Evolutionary conservation across 1,284 basidiomycete genomes (phyloP).

Genomic region (Earliella scabrosa): DNA sequence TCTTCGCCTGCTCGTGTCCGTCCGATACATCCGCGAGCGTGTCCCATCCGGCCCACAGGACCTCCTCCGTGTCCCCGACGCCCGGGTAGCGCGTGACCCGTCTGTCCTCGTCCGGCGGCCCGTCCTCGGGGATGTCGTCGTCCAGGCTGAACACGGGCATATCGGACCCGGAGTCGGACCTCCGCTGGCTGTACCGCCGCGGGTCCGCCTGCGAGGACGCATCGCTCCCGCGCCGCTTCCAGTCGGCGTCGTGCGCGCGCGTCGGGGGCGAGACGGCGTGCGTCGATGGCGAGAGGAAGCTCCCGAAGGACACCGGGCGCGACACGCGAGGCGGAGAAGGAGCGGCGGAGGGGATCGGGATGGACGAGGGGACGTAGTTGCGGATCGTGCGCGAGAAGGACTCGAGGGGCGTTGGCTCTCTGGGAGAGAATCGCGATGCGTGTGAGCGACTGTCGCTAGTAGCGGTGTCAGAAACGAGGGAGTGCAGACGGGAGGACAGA

Average conservation of each 20-base stretch:
- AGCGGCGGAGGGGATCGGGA: slow-evolving; percentile 49
- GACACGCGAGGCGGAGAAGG: slow-evolving; percentile 56
- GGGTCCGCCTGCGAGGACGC: slow-evolving; percentile 17
- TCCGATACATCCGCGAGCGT: slow-evolving; percentile 19
- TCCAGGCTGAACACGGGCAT: slow-evolving; percentile 34
- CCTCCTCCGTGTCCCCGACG: slow-evolving; percentile 32
- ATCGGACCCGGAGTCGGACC: slow-evolving; percentile 9
- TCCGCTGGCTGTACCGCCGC: slow-evolving; percentile 10
- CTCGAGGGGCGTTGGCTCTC: slow-evolving; percentile 53
- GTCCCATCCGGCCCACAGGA: slow-evolving; percentile 41
- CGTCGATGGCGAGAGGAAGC: slow-evolving; percentile 36
- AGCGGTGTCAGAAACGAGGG: slow-evolving; percentile 8
- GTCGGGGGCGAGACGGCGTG: slow-evolving; percentile 1
- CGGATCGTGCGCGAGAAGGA: slow-evolving; percentile 54
- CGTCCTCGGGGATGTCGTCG: slow-evolving; percentile 32
- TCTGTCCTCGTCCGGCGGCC: slow-evolving; percentile 10
- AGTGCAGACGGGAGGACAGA: neutral
- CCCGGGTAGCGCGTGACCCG: slow-evolving; percentile 33
- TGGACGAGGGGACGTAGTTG: slow-evolving; percentile 55
- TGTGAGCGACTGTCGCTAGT: slow-evolving; percentile 13
- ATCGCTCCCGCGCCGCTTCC: slow-evolving; percentile 28
- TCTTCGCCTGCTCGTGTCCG: slow-evolving; percentile 19
- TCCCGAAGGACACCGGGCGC: slow-evolving; percentile 51
- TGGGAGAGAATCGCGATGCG: slow-evolving; percentile 21
- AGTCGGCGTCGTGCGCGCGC: slow-evolving; percentile 7